Base-by-base conservation (phyloP, 129 eudicot genomes). In the Solidago caesia region DNA sequence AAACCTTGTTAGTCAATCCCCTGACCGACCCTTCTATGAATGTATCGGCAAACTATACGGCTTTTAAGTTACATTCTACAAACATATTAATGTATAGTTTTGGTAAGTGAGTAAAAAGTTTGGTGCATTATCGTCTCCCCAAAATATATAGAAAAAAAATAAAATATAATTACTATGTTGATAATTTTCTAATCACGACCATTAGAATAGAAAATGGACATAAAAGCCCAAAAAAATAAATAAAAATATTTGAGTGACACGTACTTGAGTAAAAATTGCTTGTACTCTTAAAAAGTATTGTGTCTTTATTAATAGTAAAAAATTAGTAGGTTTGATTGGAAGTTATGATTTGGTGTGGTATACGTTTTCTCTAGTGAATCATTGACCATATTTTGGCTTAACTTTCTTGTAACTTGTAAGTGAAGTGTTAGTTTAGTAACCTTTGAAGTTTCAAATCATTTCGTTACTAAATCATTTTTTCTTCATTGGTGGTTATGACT, bases 391-490 rank as follows among this genome's bases (percentile, higher is more conserved):
- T 62, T 69, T 70, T 70, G 64, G 83, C 60, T 65, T 74, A 43
- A 45, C 73, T 78, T 73, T 41, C 41, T 47, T 39, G 78, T 79
- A 66, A 48, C 85, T 76, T 82, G 85, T 33, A 77, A 77, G 44
- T 82, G 82, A 76, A 82, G 85, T 82, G 72, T 71, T 48, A 21
- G 73, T 81, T 76, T 68, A 74, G 75, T 75, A 80, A 74, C 47
- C 76, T 80, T 74, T 70, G 73, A 59, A 81, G 81, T 57, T 55
- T 79, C 83, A 82, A 77, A 82, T 82, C 75, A 77, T 82, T 71
- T 77, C 70, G 85, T 82, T 82, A 82, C 71, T 73, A 71, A 71
- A 64, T 81, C 53, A 8, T 56, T 49, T 57, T 76, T 77, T 49
- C 13, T 3, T 48, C 21, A 21, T 43, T 70, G 82, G 85, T 82